Conservation (phyloP, 495 filamentous ascomycete species). For the Penicillium nucicola region DNA sequence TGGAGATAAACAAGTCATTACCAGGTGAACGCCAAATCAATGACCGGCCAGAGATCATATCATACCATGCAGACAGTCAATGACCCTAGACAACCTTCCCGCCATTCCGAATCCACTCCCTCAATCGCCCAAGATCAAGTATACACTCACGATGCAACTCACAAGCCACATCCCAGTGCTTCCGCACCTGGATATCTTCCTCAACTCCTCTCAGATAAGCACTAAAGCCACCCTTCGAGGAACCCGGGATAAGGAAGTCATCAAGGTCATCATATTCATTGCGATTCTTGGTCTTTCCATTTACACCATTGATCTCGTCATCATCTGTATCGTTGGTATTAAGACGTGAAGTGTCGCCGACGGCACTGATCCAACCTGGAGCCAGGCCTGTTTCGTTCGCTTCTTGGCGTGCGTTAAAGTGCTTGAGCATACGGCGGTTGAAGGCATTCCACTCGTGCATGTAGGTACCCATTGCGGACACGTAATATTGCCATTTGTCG, state of each 20-base stretch:
- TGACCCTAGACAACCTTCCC: slow-evolving; percentile 27
- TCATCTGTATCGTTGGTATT: slow-evolving; percentile 20
- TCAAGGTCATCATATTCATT: slow-evolving; percentile 18
- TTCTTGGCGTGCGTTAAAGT: slow-evolving; percentile 63
- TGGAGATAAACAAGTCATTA: not conserved
- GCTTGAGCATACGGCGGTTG: slow-evolving; percentile 59
- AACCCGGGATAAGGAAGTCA: slow-evolving; percentile 26
- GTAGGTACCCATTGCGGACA: slow-evolving; percentile 61
- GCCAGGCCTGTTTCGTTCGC: slow-evolving; percentile 47
- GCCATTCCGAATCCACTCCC: slow-evolving; percentile 46
- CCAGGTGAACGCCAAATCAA: not conserved
- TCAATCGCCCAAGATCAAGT: slow-evolving; percentile 54
- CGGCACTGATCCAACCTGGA: slow-evolving; percentile 53
- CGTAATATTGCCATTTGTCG: slow-evolving; percentile 57
- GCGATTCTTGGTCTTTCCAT: slow-evolving; percentile 8
- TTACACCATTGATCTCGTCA: slow-evolving; percentile 14
- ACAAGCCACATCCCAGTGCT: slow-evolving; percentile 61
- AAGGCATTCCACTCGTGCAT: slow-evolving; percentile 66
- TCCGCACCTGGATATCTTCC: slow-evolving; percentile 60
- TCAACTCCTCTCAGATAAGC: slow-evolving; percentile 60
- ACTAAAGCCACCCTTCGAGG: slow-evolving; percentile 42
- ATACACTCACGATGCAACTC: slow-evolving; percentile 63
- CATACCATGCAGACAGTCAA: too few relatives aligned
- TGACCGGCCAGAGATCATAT: not conserved
- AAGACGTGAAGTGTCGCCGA: slow-evolving; percentile 45